Evolutionary conservation across 805 yeast genomes (phyloP).

Genomic region (Nakazawaea ernobii): DNA sequence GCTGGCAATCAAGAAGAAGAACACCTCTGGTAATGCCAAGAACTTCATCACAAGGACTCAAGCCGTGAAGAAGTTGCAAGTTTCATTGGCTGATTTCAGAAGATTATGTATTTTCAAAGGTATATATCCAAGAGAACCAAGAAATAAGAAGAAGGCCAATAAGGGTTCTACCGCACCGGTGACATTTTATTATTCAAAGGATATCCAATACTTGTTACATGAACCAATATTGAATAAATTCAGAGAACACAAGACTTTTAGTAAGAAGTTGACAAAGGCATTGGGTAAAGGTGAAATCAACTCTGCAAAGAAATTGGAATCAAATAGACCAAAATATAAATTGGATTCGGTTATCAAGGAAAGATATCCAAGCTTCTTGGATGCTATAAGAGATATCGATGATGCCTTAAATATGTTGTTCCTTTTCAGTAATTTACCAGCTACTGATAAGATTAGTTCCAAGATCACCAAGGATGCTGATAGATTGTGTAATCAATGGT

Average conservation of each 20-base stretch:
- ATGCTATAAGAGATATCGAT: constrained; percentile 89
- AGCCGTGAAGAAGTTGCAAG: constrained; percentile 87
- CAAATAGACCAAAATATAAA: constrained; percentile 75
- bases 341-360: constrained; percentile 90
- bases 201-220: constrained; percentile 89
- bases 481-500: constrained; percentile 87
- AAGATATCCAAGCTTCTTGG: constrained; percentile 89
- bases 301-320: constrained; percentile 82
- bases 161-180: constrained; percentile 97
- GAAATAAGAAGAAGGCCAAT: constrained; percentile 93
- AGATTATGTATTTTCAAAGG: constrained; percentile 97
- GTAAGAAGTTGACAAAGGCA: constrained; percentile 84
- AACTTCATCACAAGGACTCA: constrained; percentile 91
- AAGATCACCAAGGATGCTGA: constrained; percentile 86
- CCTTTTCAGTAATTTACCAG: constrained; percentile 91
- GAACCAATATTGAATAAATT: constrained; percentile 90
- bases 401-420: constrained; percentile 95
- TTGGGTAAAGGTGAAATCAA: constrained; percentile 88
- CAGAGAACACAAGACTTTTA: constrained; percentile 92
- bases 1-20: constrained; percentile 78
- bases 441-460: constrained; percentile 75
- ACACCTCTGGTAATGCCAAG: constrained; percentile 83
- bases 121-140: constrained; percentile 94
- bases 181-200: constrained; percentile 90
- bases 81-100: constrained; percentile 93